Percentiles rank a stretch among this genome's conserved stretches.
phyloP scores from a whole-genome alignment of 352 stramenopile genomes.

The Globisporangium nodosum region DNA sequence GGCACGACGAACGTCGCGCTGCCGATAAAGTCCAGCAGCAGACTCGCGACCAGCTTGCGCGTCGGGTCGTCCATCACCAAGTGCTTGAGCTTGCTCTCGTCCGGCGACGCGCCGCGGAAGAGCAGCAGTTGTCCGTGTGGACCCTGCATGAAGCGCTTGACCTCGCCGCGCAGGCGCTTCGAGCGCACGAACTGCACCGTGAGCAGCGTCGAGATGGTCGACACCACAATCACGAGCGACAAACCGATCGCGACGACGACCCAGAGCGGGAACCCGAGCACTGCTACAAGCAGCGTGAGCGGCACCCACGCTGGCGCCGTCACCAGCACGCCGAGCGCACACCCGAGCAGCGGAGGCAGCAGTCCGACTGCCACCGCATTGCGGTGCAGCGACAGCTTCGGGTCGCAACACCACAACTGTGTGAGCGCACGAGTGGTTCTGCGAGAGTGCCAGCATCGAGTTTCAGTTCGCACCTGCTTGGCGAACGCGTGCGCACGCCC shows the following conservation, averaged over 20 bases:
- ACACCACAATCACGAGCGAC: conserved; percentile 42
- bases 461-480: conserved; percentile 24
- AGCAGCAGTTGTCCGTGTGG: conserved; percentile 58
- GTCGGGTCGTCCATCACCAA: conserved; percentile 51
- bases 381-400: conserved; percentile 49
- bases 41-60: conserved; percentile 53
- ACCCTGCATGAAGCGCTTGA: conserved; percentile 39
- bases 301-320: conserved; percentile 57
- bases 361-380: conserved; percentile 50
- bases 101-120: conserved; percentile 33
- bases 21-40: conserved; percentile 89
- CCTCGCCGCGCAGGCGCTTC: conserved; percentile 33
- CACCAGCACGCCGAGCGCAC: conserved; percentile 32
- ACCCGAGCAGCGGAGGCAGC: conserved; percentile 37
- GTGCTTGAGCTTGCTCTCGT: conserved; percentile 9
- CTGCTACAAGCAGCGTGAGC: conserved; percentile 40
- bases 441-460: too few relatives aligned
- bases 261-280: conserved; percentile 63
- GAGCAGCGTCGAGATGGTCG: conserved; percentile 43
- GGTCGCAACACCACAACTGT: too few relatives aligned
- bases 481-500: conserved; percentile 28
- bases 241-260: conserved; percentile 34
- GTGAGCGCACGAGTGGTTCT: too few relatives aligned
- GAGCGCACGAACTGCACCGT: conserved; percentile 43
- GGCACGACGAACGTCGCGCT: conserved; percentile 86